Evolutionary conservation across 345 rosid genomes (phyloP).

Genomic region (Mallotus nudiflorus): DNA sequence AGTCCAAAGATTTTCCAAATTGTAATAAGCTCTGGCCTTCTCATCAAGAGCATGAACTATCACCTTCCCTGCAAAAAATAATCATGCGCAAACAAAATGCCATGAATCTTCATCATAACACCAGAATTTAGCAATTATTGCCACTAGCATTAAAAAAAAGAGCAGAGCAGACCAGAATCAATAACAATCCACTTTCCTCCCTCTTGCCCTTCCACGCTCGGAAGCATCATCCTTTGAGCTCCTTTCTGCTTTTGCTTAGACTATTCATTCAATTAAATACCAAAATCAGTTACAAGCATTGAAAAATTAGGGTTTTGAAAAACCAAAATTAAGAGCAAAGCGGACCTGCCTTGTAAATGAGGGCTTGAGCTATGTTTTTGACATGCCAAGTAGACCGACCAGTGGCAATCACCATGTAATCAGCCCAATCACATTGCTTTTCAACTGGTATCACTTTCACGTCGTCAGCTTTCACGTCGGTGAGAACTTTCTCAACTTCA

Average conservation of each 20-base stretch:
- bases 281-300: background rate
- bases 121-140: too few relatives aligned
- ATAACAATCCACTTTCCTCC: constrained; percentile 84
- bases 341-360: constrained; percentile 52
- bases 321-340: background rate
- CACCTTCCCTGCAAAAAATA: constrained; percentile 54
- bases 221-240: constrained; percentile 53
- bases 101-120: too few relatives aligned
- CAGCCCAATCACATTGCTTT: constrained; percentile 62
- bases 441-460: constrained; percentile 63
- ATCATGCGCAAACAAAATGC: too few relatives aligned
- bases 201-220: constrained; percentile 67
- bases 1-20: constrained; percentile 72
- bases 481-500: constrained; percentile 76
- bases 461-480: constrained; percentile 77
- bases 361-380: constrained; percentile 84
- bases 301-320: background rate
- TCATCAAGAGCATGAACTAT: constrained; percentile 92
- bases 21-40: constrained; percentile 82
- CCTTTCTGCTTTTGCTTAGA: constrained; percentile 87
- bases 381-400: constrained; percentile 93
- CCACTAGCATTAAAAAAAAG: too few relatives aligned
- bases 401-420: constrained; percentile 78
- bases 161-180: constrained; percentile 64
- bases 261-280: constrained; percentile 37